Base-by-base conservation (phyloP, 768 basidiomycete species). In the Mycena vulgaris region DNA sequence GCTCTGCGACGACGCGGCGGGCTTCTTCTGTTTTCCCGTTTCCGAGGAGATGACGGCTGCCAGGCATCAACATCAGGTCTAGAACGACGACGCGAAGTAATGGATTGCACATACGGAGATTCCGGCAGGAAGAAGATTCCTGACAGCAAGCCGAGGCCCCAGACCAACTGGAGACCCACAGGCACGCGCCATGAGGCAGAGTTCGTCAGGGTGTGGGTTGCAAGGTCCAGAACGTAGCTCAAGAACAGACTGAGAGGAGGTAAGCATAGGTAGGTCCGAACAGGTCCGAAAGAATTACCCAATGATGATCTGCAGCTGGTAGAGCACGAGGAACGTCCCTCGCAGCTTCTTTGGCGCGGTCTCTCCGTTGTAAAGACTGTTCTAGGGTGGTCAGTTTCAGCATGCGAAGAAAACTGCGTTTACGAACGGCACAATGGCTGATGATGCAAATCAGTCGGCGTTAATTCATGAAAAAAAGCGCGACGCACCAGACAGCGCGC, bases 81-180 rank as follows among this genome's bases (percentile, higher is more conserved):
- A 57, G 51, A 6, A 57, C 45, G 33, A 53, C 4, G 11, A 11
- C 5, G 10, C 39, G 17, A 40, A 59, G 17, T 17, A 61, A 28
- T n/a, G 51, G 45, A 16, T 83, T 90, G 23, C 78, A 69, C 68
- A 30, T 57, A 91, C 89, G 93, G 93, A 5, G 92, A 93, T 75
- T 94, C 93, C 2, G 93, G 93, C 1, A 94, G 81, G 85, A 92
- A 92, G 78, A 93, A 88, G 56, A 93, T 88, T 17, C 93, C 90
- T 23, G 88, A 89, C 27, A 93, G 84, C 28, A 94, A 80, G 52
- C 90, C 84, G 4, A 90, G 73, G 40, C 93, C 93, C 89, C 91
- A 91, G 19, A 89, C 74, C 74, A 94, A 82, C 75, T 95, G 93
- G 8, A 94, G 80, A 14, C 92, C 93, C n/a, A 95, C 87, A 8